Evolutionary conservation across 805 yeast species (phyloP).

Genomic region (Cyberlindnera mississippiensis): DNA sequence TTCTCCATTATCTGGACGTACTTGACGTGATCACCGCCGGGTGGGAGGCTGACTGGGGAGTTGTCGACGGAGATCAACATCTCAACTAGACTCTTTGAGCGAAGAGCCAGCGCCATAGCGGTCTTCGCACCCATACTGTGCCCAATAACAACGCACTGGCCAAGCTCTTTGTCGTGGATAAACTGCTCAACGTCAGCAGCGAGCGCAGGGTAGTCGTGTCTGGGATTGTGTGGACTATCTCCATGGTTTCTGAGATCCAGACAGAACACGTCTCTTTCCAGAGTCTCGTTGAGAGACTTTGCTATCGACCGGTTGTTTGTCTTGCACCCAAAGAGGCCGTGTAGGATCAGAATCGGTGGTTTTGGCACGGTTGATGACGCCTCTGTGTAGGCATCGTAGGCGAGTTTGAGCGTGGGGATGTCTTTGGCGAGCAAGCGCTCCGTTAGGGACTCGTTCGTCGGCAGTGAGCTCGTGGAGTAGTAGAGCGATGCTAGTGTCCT

Average conservation of each 20-base stretch:
- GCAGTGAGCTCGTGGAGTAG: conserved; percentile 5
- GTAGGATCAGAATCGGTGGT: conserved; percentile 73
- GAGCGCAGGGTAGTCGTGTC: conserved; percentile 76
- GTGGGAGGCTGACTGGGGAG: conserved; percentile 71
- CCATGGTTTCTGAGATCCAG: conserved; percentile 91
- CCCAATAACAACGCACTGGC: conserved; percentile 62
- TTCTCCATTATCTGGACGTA: conserved; percentile 62
- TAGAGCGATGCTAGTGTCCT: conserved; percentile 1
- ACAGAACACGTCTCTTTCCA: conserved; percentile 59
- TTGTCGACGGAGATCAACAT: conserved; percentile 80
- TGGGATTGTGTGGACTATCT: conserved; percentile 69
- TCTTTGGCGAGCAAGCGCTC: conserved; percentile 28
- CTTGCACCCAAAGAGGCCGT: conserved; percentile 86
- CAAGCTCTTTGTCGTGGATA: conserved; percentile 36
- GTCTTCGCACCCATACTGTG: conserved; percentile 95
- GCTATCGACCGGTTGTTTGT: conserved; percentile 81
- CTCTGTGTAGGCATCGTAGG: conserved; percentile 45
- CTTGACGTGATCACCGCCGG: conserved; percentile 55
- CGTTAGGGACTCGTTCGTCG: conserved; percentile 22
- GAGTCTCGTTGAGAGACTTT: conserved; percentile 42
- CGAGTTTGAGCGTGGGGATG: conserved; percentile 50
- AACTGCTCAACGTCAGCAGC: conserved; percentile 84
- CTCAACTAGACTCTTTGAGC: conserved; percentile 57
- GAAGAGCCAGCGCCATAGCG: conserved; percentile 80
- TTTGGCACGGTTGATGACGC: conserved; percentile 24